A percentile compares a stretch with the other conserved stretches of the same genome.
Conservation (phyloP, 164 flowering plant species). For the Malania oleifera region DNA sequence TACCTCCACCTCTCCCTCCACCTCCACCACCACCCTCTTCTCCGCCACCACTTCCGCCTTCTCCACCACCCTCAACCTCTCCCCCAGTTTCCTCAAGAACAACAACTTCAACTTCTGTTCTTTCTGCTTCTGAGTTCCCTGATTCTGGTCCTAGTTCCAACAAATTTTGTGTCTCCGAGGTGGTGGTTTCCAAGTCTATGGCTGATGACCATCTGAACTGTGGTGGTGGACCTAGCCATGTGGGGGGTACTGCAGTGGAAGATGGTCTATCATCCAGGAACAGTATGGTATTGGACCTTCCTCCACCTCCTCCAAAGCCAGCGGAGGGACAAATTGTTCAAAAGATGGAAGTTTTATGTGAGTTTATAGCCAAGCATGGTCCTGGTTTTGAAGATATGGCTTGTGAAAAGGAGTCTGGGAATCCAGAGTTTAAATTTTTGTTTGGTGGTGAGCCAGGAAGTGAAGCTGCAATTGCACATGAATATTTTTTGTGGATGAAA, state of each 20-base stretch:
- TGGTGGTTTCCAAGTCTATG: conserved; percentile 5
- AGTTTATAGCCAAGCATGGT: conserved; percentile 48
- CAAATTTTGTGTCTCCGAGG: conserved; percentile 10
- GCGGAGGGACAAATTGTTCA: conserved; percentile 28
- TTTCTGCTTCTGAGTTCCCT: conserved; percentile 7
- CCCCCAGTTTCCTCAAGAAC: conserved; percentile 5
- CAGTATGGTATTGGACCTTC: conserved; percentile 15
- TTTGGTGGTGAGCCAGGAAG: conserved; percentile 60
- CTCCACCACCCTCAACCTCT: conserved; percentile 24
- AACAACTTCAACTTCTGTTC: conserved; percentile 10
- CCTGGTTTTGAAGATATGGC: conserved; percentile 38
- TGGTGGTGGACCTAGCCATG: conserved; percentile 14
- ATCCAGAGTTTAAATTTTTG: conserved; percentile 47
- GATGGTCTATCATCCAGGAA: conserved; percentile 11
- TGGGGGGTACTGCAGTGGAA: conserved; percentile 8
- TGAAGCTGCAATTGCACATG: conserved; percentile 47
- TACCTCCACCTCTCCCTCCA: conserved; percentile 28
- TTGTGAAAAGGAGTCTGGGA: conserved; percentile 30
- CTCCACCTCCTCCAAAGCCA: conserved; percentile 44
- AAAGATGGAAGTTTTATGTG: conserved; percentile 42
- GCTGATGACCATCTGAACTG: conserved; percentile 5
- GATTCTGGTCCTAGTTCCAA: conserved; percentile 7
- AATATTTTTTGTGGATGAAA: conserved; percentile 51
- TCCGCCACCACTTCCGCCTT: conserved; percentile 25
- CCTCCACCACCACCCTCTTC: conserved; percentile 26